These are phyloP conservation scores for Fraxinus albicans DNA, from an alignment of 305 asterid species.

Conservation along the genomic window DNA sequence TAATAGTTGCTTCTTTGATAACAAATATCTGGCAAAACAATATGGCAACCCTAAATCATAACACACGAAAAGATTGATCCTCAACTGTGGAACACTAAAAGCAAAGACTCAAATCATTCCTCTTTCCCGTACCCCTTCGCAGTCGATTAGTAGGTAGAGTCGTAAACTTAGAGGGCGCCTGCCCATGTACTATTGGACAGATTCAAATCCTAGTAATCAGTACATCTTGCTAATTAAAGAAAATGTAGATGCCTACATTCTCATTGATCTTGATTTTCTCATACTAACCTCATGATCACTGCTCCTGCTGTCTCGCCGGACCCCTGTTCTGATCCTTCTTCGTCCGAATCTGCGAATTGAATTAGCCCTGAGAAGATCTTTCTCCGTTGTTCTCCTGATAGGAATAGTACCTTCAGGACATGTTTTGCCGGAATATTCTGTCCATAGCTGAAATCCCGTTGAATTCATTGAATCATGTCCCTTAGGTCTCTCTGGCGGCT, in stretches of 20 bases:
- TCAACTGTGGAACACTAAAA: not conserved
- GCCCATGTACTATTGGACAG: not conserved
- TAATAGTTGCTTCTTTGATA: not conserved
- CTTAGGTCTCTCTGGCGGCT: conserved; percentile 78
- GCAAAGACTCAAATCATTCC: not conserved
- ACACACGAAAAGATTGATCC: not conserved
- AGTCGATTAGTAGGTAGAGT: not conserved
- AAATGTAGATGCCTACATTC: not conserved
- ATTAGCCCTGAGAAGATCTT: conserved; percentile 61
- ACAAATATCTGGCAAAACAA: not conserved
- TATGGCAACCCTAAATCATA: not conserved
- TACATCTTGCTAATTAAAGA: not conserved
- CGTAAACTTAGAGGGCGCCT: not conserved
- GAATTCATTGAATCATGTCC: conserved; percentile 34
- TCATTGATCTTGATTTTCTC: not conserved
- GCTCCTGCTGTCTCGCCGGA: conserved; percentile 68
- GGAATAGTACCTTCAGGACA: conserved; percentile 84
- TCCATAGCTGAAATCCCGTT: conserved; percentile 51
- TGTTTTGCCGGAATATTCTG: conserved; percentile 44
- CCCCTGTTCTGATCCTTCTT: conserved; percentile 48
- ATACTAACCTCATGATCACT: conserved; percentile 75
- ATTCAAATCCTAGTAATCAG: not conserved
- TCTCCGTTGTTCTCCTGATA: conserved; percentile 65
- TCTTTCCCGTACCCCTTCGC: not conserved
- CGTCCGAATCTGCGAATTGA: conserved; percentile 57